A percentile compares a stretch with the other conserved stretches of the same genome.
These are phyloP conservation scores for Penicillium maclennaniae DNA, from an alignment of 495 filamentous ascomycete species.

Conservation along the genomic window DNA sequence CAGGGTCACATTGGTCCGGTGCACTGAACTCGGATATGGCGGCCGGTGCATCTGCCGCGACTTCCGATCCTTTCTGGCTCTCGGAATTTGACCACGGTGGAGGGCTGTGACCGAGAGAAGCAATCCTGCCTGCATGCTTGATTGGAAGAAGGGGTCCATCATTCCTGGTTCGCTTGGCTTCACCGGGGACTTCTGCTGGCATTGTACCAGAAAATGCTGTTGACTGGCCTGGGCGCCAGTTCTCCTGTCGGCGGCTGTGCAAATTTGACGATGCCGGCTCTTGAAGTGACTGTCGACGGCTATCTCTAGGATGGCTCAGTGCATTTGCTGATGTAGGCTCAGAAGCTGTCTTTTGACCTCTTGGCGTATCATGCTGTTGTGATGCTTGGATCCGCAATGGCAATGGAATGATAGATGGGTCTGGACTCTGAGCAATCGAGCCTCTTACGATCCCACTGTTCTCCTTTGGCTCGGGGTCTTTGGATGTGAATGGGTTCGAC, in stretches of 20 bases:
- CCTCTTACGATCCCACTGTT: not conserved
- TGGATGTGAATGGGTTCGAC: constrained; percentile 17
- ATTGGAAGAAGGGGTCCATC: constrained; percentile 1
- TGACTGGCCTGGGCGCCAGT: not conserved
- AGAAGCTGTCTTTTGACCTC: constrained; percentile 2
- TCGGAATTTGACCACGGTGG: not conserved
- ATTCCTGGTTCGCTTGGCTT: not conserved
- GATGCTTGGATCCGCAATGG: not conserved
- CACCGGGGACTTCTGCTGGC: not conserved
- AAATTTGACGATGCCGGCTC: not conserved
- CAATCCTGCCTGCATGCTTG: constrained; percentile 12
- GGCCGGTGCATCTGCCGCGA: constrained; percentile 1
- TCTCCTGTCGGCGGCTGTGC: not conserved
- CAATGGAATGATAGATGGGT: not conserved
- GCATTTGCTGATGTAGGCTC: not conserved
- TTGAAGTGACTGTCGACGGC: not conserved
- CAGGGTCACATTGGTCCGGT: not conserved
- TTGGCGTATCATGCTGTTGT: constrained; percentile 3
- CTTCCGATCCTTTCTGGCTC: not conserved
- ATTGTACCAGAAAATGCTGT: not conserved
- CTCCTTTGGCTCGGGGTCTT: constrained; percentile 1
- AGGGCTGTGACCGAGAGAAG: not conserved
- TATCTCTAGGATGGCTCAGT: not conserved
- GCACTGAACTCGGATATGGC: not conserved
- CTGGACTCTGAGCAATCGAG: not conserved